A percentile compares a stretch with the other conserved stretches of the same genome.
Evolutionary conservation across 169 alveolate species (phyloP).

Genomic region (Cryptosporidium ubiquitum): DNA sequence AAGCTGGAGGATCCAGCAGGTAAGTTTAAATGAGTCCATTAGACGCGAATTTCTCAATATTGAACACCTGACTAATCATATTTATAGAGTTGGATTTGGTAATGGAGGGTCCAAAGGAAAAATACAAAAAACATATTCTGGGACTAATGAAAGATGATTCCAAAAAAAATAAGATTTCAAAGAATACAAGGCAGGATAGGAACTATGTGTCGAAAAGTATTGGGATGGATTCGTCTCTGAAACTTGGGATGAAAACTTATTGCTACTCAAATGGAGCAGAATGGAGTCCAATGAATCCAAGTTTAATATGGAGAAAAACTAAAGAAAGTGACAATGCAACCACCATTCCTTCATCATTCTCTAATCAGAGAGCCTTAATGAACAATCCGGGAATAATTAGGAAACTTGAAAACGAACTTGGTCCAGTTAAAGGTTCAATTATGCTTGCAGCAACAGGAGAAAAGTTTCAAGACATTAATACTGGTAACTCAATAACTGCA

Average conservation of each 20-base stretch:
- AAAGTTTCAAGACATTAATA: slow-evolving; percentile 38
- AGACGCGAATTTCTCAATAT: not conserved
- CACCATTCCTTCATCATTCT: slow-evolving; percentile 34
- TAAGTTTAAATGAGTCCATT: not conserved
- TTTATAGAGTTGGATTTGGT: slow-evolving; percentile 22
- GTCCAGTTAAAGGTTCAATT: slow-evolving; percentile 34
- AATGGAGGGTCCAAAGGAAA: slow-evolving; percentile 27
- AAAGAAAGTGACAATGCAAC: slow-evolving; percentile 42
- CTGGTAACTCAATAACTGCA: not conserved
- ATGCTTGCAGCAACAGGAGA: slow-evolving; percentile 57
- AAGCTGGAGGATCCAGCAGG: slow-evolving; percentile 70
- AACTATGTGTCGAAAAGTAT: not conserved
- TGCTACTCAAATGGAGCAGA: slow-evolving; percentile 56
- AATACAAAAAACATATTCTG: slow-evolving; percentile 20
- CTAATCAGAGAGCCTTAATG: slow-evolving; percentile 43
- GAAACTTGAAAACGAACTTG: slow-evolving; percentile 48
- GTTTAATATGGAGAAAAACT: slow-evolving; percentile 39
- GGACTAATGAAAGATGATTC: slow-evolving; percentile 1
- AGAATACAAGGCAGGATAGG: not conserved
- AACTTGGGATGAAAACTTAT: slow-evolving; percentile 38
- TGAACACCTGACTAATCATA: not conserved
- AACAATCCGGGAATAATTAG: slow-evolving; percentile 62
- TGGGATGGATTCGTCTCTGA: slow-evolving; percentile 25
- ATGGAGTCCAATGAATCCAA: slow-evolving; percentile 62
- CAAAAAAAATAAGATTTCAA: not conserved